These are phyloP conservation scores for Pseudognaphalium luteoalbum DNA, from an alignment of 129 eudicot species.

Conservation along the genomic window DNA sequence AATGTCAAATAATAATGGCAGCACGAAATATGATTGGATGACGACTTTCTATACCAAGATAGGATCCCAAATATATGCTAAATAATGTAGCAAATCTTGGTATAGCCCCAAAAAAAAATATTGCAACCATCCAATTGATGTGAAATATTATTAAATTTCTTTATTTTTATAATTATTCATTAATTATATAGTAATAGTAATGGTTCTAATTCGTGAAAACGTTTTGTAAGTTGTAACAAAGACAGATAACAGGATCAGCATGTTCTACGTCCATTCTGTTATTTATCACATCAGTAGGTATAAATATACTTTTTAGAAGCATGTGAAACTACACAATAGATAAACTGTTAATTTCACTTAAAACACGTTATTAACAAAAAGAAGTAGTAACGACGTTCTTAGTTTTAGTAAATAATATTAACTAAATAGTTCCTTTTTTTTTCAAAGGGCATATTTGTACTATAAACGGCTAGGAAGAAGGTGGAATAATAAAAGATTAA, in stretches of 20 bases:
- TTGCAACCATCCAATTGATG: background rate
- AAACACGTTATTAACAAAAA: too few species aligned
- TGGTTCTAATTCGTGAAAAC: background rate
- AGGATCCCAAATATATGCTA: background rate
- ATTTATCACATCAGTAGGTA: too few species aligned
- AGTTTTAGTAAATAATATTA: too few species aligned
- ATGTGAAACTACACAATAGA: too few species aligned
- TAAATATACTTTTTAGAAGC: too few species aligned
- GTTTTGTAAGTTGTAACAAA: background rate
- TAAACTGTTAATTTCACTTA: too few species aligned
- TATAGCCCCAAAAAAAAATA: background rate
- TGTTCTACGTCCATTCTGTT: background rate
- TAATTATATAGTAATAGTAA: too few species aligned
- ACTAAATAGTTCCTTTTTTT: too few species aligned
- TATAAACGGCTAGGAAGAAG: too few species aligned
- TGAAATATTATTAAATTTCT: background rate
- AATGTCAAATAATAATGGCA: slow-evolving; percentile 1
- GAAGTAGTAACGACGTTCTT: too few species aligned
- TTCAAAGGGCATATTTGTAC: too few species aligned
- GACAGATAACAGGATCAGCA: background rate
- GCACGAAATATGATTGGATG: slow-evolving; percentile 16
- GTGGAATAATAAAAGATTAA: too few species aligned
- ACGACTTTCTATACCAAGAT: background rate
- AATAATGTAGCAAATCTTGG: background rate
- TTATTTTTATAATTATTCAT: background rate